Evolutionary conservation across 176 grass and related monocot species (phyloP).

Genomic region (Puya raimondii): DNA sequence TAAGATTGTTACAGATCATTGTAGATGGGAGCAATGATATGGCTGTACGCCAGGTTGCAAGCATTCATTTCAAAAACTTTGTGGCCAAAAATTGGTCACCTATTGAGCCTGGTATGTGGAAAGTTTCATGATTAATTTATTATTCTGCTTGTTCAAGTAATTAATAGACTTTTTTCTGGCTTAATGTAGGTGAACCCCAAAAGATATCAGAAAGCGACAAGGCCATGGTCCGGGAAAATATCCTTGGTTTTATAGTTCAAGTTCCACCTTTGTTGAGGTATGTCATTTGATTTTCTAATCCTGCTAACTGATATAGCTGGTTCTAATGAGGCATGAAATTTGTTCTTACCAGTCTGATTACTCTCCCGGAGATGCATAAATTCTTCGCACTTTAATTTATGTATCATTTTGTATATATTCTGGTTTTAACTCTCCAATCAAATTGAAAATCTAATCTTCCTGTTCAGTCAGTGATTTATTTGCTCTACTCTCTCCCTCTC

Average conservation of each 20-base stretch:
- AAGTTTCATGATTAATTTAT: not conserved
- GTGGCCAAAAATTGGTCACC: conserved; percentile 93
- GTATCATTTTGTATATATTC: not conserved
- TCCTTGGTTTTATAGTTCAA: conserved; percentile 87
- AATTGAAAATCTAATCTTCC: not conserved
- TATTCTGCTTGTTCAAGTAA: conserved; percentile 12
- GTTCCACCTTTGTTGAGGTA: conserved; percentile 87
- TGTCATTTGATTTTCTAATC: not conserved
- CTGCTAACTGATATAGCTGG: not conserved
- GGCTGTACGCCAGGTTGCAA: conserved; percentile 79
- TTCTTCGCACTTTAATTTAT: conserved; percentile 2
- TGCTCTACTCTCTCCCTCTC: not conserved
- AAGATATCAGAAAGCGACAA: conserved; percentile 78
- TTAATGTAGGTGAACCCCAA: conserved; percentile 42
- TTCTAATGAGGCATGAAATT: conserved; percentile 1
- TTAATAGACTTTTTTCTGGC: conserved; percentile 14
- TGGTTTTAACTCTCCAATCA: not conserved
- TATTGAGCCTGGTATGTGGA: conserved; percentile 43
- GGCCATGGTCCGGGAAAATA: conserved; percentile 64
- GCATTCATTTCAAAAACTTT: conserved; percentile 98
- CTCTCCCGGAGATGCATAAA: not conserved
- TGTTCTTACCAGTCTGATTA: not conserved
- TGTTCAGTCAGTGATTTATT: not conserved
- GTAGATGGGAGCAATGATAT: conserved; percentile 75
- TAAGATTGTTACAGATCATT: conserved; percentile 83